phyloP scores from a whole-genome alignment of 441 rosid genomes.

The Croton setiger region DNA sequence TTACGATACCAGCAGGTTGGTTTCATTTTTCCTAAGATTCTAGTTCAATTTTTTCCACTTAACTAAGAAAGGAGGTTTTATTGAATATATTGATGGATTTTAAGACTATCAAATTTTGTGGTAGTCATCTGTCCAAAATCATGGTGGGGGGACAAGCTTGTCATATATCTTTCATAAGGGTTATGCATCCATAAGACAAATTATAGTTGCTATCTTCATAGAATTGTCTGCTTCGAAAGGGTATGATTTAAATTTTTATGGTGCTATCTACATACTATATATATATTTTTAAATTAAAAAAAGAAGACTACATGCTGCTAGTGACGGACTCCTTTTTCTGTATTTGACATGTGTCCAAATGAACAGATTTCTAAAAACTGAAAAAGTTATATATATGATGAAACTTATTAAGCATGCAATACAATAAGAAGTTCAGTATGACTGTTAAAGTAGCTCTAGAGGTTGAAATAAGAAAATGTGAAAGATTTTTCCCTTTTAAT shows the following conservation, averaged over 20 bases:
- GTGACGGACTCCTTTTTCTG: neutral
- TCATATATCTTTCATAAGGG: neutral
- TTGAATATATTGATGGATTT: neutral
- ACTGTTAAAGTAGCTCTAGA: neutral
- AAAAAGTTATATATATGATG: neutral
- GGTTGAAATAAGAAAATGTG: neutral
- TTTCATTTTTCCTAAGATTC: constrained; percentile 21
- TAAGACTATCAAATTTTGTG: neutral
- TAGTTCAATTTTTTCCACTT: constrained; percentile 14
- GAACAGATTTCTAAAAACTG: neutral
- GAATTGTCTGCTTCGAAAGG: neutral
- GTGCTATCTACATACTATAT: neutral
- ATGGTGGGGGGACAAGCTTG: constrained; percentile 7
- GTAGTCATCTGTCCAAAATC: neutral
- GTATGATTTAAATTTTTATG: neutral
- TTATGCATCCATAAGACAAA: neutral
- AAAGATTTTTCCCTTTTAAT: neutral
- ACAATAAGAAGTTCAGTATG: neutral
- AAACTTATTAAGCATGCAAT: neutral
- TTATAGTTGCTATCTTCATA: neutral
- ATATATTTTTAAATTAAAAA: neutral
- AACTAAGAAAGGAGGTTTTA: neutral
- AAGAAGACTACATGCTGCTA: neutral
- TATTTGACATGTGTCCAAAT: neutral
- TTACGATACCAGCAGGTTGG: constrained; percentile 82